These are phyloP conservation scores for Danielia oregonensis DNA, from an alignment of 805 yeast genomes.

Conservation along the genomic window DNA sequence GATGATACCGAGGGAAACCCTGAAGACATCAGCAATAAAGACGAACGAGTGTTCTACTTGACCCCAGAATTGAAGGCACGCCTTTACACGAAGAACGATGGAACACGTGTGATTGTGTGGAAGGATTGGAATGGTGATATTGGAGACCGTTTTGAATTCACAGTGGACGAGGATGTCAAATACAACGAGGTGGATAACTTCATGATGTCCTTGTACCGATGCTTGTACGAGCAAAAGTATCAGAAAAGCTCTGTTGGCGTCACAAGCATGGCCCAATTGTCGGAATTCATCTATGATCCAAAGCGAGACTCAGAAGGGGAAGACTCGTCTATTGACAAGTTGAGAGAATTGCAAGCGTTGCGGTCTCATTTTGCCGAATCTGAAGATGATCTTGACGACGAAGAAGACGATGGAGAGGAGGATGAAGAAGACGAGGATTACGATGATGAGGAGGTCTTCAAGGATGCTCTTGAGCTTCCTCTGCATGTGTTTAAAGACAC, in stretches of 20 bases:
- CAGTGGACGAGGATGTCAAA: constrained; percentile 59
- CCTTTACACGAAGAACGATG: constrained; percentile 48
- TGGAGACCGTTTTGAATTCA: constrained; percentile 81
- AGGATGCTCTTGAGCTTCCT: constrained; percentile 16
- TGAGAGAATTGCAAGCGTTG: background rate
- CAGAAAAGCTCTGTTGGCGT: constrained; percentile 47
- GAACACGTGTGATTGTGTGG: constrained; percentile 69
- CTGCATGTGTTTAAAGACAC: constrained; percentile 8
- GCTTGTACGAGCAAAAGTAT: constrained; percentile 76
- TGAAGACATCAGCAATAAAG: constrained; percentile 31
- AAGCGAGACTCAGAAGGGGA: constrained; percentile 8
- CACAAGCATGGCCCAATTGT: constrained; percentile 42
- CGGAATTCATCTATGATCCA: constrained; percentile 50
- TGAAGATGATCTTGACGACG: background rate
- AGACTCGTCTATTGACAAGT: background rate
- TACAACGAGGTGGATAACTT: constrained; percentile 58
- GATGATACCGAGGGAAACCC: constrained; percentile 32
- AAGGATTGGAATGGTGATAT: constrained; percentile 78
- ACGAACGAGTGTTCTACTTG: constrained; percentile 71
- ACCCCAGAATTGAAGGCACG: constrained; percentile 57
- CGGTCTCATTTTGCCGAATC: background rate
- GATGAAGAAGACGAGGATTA: constrained; percentile 13
- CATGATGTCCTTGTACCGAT: constrained; percentile 55
- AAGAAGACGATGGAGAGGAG: constrained; percentile 20
- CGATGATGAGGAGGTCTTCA: constrained; percentile 12